Conservation (phyloP, 192 early-diverging fungal species). For the Coemansia sp. region DNA sequence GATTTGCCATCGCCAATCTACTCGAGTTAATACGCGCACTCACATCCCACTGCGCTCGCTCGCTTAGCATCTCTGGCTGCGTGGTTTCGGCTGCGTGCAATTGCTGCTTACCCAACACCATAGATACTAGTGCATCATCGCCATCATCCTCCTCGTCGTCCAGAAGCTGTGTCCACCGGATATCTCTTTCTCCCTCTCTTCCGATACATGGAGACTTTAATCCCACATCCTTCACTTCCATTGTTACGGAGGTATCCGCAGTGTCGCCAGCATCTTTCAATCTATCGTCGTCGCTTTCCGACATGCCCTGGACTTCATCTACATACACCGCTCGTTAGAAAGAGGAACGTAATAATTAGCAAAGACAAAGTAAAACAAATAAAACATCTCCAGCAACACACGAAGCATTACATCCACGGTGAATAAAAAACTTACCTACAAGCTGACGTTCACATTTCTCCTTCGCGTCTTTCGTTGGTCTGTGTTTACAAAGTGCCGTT, state of each 20-base stretch:
- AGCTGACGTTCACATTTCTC: neutral
- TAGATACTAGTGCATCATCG: conserved; percentile 1
- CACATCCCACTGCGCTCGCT: conserved; percentile 43
- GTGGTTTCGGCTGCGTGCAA: neutral
- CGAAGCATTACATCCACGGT: neutral
- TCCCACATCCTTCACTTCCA: neutral
- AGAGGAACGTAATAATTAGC: neutral
- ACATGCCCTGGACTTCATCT: neutral
- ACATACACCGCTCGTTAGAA: neutral
- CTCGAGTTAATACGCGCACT: conserved; percentile 24
- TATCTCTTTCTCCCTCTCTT: neutral
- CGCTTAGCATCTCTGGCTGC: conserved; percentile 23
- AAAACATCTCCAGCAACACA: no score
- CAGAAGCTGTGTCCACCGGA: neutral
- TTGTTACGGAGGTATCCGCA: neutral
- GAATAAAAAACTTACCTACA: neutral
- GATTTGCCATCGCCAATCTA: conserved; percentile 3
- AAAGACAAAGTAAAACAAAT: no score
- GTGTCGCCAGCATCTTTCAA: neutral
- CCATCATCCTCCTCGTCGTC: conserved; percentile 6
- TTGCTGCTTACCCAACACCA: neutral
- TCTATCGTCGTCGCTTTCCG: neutral
- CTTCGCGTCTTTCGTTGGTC: neutral
- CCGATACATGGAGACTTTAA: neutral
- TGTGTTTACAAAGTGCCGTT: neutral